phyloP scores from a whole-genome alignment of 2,329 filamentous ascomycete genomes.

The Xylaria sp. region DNA sequence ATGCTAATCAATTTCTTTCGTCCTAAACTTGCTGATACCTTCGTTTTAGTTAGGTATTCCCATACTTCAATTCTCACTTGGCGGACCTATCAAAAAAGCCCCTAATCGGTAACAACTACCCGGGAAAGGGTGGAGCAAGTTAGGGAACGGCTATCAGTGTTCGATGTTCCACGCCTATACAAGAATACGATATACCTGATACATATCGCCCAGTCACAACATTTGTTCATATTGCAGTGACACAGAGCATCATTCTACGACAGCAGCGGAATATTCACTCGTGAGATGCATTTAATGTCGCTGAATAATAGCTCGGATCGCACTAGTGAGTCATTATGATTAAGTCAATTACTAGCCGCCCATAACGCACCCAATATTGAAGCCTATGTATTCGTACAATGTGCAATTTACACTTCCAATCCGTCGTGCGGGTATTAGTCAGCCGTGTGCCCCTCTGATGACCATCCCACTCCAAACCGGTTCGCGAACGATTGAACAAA shows the following conservation, averaged over 20 bases:
- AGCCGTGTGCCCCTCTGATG: neutral
- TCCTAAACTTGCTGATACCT: neutral
- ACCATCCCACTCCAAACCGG: neutral
- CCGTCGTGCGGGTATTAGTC: neutral
- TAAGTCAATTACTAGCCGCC: neutral
- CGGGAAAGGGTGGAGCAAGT: neutral
- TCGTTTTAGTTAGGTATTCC: neutral
- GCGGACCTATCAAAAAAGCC: neutral
- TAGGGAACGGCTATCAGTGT: neutral
- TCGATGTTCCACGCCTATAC: too few relatives aligned
- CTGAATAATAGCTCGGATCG: neutral
- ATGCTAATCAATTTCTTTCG: neutral
- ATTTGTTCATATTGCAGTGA: neutral
- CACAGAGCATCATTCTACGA: neutral
- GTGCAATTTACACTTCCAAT: neutral
- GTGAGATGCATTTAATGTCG: neutral
- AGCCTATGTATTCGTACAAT: neutral
- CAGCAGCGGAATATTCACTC: neutral
- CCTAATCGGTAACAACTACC: conserved; percentile 2
- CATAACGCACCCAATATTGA: neutral
- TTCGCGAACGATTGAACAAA: neutral
- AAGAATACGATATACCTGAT: neutral
- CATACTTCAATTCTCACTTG: too few relatives aligned
- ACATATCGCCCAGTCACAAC: neutral
- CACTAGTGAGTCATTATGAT: neutral